Evolutionary conservation across 768 basidiomycete species (phyloP).

Genomic region (Tulasnella sp.): DNA sequence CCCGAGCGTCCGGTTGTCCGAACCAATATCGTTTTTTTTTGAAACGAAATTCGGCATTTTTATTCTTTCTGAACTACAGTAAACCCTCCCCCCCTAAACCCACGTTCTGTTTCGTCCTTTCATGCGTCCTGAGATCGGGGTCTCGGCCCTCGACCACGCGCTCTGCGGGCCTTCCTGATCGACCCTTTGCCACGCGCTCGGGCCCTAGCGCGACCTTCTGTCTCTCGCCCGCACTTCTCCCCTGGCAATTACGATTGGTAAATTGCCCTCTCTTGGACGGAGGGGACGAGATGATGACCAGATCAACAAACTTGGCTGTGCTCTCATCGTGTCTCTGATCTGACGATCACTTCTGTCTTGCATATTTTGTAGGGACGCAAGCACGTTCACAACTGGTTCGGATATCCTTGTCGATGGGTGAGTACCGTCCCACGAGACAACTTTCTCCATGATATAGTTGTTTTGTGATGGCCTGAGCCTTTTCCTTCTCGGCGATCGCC

Average conservation of each 20-base stretch:
- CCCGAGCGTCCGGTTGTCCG: background rate
- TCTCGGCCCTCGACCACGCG: background rate
- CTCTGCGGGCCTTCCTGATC: background rate
- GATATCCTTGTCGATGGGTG: constrained; percentile 16
- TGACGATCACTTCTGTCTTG: constrained; percentile 4
- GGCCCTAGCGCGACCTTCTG: background rate
- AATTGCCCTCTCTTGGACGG: background rate
- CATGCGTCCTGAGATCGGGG: background rate
- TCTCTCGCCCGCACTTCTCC: background rate
- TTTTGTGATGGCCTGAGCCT: background rate
- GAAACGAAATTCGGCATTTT: background rate
- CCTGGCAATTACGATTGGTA: background rate
- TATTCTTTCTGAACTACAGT: too few relatives aligned
- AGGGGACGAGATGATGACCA: background rate
- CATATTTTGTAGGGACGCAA: constrained; percentile 10
- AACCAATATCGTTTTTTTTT: background rate
- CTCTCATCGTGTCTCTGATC: background rate
- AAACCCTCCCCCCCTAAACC: background rate
- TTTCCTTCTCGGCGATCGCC: background rate
- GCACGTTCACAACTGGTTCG: constrained; percentile 13
- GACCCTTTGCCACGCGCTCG: background rate
- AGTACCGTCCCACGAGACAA: background rate
- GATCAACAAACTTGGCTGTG: background rate
- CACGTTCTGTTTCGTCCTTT: background rate
- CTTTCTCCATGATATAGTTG: background rate